Evolutionary conservation across 2,329 filamentous ascomycete genomes (phyloP).

Genomic region (Nothopassalora personata): DNA sequence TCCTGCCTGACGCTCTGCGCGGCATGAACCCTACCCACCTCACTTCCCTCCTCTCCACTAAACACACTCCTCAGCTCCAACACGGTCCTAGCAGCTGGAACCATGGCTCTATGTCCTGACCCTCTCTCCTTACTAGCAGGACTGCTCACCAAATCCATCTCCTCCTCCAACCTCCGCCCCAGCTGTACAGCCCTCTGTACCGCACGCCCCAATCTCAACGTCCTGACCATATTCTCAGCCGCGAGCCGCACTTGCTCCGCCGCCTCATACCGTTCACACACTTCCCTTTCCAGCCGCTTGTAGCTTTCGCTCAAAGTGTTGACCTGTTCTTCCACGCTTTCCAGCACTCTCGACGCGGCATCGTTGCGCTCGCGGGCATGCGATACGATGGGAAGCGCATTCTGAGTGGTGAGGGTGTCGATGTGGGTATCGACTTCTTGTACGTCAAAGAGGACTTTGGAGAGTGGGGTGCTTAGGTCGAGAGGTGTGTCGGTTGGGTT

Average conservation of each 20-base stretch:
- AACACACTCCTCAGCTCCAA: constrained; percentile 51
- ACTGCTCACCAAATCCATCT: constrained; percentile 63
- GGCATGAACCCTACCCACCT: constrained; percentile 67
- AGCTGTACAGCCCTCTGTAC: constrained; percentile 75
- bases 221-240: constrained; percentile 73
- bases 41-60: constrained; percentile 56
- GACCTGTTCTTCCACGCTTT: constrained; percentile 74
- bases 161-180: constrained; percentile 80
- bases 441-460: constrained; percentile 88
- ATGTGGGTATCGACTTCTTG: constrained; percentile 97
- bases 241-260: constrained; percentile 77
- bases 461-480: constrained; percentile 90
- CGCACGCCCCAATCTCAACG: constrained; percentile 68
- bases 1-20: constrained; percentile 65
- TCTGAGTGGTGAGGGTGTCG: constrained; percentile 78
- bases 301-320: constrained; percentile 78
- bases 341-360: constrained; percentile 66
- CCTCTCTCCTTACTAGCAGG: constrained; percentile 19
- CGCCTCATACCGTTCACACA: constrained; percentile 76
- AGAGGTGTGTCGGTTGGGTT: constrained; percentile 84
- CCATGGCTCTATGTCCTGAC: constrained; percentile 65
- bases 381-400: constrained; percentile 71
- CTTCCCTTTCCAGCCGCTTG: constrained; percentile 76
- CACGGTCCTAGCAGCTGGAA: constrained; percentile 76
- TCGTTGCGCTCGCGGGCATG: constrained; percentile 71